Evolutionary conservation across 2,329 filamentous ascomycete species (phyloP).

Genomic region (Fonsecaea nubica): DNA sequence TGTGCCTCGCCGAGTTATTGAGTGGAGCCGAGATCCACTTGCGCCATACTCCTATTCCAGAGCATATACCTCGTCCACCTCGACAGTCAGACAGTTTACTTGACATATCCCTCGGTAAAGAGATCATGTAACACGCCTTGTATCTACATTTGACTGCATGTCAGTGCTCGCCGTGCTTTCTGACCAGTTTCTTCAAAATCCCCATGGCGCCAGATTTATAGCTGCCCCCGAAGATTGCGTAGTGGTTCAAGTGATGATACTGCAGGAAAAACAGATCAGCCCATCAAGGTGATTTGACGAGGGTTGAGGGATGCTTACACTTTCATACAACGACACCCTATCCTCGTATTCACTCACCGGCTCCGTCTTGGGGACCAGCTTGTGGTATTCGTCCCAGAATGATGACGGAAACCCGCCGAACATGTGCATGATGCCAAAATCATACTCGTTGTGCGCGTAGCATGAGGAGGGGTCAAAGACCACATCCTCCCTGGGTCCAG

Average conservation of each 20-base stretch:
- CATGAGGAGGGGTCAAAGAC: constrained; percentile 82
- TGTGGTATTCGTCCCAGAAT: constrained; percentile 81
- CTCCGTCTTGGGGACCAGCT: constrained; percentile 77
- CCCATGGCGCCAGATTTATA: constrained; percentile 77
- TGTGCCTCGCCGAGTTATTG: background rate
- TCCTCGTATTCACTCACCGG: constrained; percentile 86
- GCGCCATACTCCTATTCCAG: background rate
- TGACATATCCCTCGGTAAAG: too few species aligned
- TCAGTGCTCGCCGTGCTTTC: constrained; percentile 66
- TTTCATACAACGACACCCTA: constrained; percentile 80
- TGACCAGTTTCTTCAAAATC: constrained; percentile 77
- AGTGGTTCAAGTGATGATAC: constrained; percentile 91
- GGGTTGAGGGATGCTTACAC: constrained; percentile 42
- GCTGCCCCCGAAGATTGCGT: constrained; percentile 79
- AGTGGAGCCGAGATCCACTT: background rate
- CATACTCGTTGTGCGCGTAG: constrained; percentile 88
- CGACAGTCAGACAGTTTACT: background rate
- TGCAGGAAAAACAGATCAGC: background rate
- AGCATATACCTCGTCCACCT: background rate
- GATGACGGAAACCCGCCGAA: constrained; percentile 80
- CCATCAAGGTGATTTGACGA: background rate
- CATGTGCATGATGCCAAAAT: constrained; percentile 94
- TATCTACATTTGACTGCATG: too few species aligned
- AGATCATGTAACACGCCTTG: too few species aligned
- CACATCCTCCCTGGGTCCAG: constrained; percentile 69